Percentiles rank a stretch among this genome's conserved stretches.
These are phyloP conservation scores for Craspedostauros australis DNA, from an alignment of 108 stramenopile species.

Conservation along the genomic window DNA sequence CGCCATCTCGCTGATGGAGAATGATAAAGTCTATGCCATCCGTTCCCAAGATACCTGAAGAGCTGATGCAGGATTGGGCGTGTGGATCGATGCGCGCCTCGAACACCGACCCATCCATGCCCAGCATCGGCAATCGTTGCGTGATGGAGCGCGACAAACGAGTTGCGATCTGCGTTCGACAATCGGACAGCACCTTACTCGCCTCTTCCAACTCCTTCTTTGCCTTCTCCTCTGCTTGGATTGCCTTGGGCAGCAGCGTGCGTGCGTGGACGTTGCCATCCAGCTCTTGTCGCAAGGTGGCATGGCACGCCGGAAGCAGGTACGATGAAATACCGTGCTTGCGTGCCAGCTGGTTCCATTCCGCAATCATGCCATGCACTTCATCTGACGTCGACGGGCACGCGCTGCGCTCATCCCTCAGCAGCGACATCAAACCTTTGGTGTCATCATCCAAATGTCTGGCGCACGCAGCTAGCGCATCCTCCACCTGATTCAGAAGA, in stretches of 20 bases:
- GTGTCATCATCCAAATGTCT: conserved; percentile 48
- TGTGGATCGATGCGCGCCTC: conserved; percentile 27
- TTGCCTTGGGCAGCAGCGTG: conserved; percentile 46
- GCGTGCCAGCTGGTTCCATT: conserved; percentile 74
- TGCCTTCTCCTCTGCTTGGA: conserved; percentile 41
- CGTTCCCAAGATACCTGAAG: conserved; percentile 25
- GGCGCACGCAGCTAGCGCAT: conserved; percentile 43
- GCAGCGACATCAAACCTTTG: conserved; percentile 34
- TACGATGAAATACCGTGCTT: conserved; percentile 71
- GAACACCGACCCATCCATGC: conserved; percentile 60
- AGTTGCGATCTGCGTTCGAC: conserved; percentile 31
- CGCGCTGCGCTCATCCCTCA: conserved; percentile 30
- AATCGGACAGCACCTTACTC: conserved; percentile 38
- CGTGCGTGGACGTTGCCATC: conserved; percentile 65
- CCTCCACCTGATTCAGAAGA: conserved; percentile 59
- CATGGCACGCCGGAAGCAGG: conserved; percentile 54
- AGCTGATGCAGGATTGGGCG: conserved; percentile 6
- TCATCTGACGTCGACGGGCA: conserved; percentile 49
- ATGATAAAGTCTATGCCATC: conserved; percentile 51
- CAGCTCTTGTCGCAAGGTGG: conserved; percentile 50
- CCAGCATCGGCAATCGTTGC: conserved; percentile 47
- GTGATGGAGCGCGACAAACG: conserved; percentile 50
- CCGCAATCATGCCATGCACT: conserved; percentile 50
- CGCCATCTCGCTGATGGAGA: too few relatives aligned
- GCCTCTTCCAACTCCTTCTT: conserved; percentile 30